Percentiles rank a stretch among this genome's conserved stretches.
phyloP scores from a whole-genome alignment of 176 grass and related monocot species.

The Oryza australiensis region DNA sequence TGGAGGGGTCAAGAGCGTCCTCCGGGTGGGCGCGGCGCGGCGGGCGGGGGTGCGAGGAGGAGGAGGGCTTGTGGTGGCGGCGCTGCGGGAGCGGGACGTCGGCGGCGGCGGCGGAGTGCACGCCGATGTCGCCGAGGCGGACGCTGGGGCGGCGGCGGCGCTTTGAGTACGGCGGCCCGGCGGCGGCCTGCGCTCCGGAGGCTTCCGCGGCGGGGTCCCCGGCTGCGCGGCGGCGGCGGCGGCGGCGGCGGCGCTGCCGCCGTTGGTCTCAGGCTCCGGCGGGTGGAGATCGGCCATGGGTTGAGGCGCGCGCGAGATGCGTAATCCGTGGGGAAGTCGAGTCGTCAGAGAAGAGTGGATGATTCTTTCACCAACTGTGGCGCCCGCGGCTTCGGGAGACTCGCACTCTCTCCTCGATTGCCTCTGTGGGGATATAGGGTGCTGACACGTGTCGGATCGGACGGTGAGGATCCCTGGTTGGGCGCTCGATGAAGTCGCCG shows the following conservation, averaged over 20 bases:
- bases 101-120: constrained; percentile 43
- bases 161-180: constrained; percentile 51
- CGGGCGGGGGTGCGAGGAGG: constrained; percentile 38
- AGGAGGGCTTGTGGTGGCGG: constrained; percentile 46
- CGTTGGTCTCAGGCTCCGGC: constrained; percentile 48
- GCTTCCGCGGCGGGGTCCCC: constrained; percentile 1
- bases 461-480: constrained; percentile 22
- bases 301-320: constrained; percentile 34
- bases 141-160: constrained; percentile 91
- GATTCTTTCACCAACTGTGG: background rate
- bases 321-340: constrained; percentile 35
- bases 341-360: background rate
- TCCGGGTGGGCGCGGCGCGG: constrained; percentile 46
- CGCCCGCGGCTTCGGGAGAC: background rate
- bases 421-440: background rate
- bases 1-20: constrained; percentile 29
- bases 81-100: constrained; percentile 44
- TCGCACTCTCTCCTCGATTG: background rate
- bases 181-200: background rate
- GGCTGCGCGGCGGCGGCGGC: background rate
- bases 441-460: background rate
- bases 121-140: constrained; percentile 85
- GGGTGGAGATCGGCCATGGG: constrained; percentile 63
- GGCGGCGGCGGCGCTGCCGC: background rate
- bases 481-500: constrained; percentile 17